A percentile compares a stretch with the other conserved stretches of the same genome.
Conservation (phyloP, 2,329 filamentous ascomycete genomes). For the Pseudopithomyces chartarum region DNA sequence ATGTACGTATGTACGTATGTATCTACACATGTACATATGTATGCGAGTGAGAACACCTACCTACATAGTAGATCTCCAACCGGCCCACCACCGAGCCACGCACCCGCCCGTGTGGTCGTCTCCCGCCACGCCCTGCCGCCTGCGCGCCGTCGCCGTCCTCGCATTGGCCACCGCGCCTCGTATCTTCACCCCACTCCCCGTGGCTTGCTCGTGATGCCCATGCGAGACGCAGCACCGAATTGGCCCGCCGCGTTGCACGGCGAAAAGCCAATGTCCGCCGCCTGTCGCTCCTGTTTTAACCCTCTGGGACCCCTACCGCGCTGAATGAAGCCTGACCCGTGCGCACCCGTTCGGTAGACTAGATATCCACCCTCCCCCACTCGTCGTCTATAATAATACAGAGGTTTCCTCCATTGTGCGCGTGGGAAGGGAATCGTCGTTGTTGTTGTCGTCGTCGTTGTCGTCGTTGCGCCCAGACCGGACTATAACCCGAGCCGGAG, state of each 20-base stretch:
- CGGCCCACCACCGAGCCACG: neutral
- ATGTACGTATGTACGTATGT: too few relatives aligned
- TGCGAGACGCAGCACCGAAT: conserved; percentile 12
- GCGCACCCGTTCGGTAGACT: too few relatives aligned
- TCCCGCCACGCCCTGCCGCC: conserved; percentile 1
- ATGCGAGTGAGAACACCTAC: too few relatives aligned
- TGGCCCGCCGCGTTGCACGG: neutral
- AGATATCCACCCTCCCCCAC: too few relatives aligned
- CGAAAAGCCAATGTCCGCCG: conserved; percentile 10
- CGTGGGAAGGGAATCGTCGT: too few relatives aligned
- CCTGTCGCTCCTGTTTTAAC: conserved; percentile 1
- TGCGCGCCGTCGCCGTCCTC: conserved; percentile 19
- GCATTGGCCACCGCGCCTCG: conserved; percentile 32
- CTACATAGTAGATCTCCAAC: too few relatives aligned
- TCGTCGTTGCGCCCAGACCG: too few relatives aligned
- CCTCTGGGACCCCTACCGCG: neutral
- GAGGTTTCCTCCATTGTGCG: neutral
- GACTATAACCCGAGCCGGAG: conserved; percentile 11
- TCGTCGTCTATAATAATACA: too few relatives aligned
- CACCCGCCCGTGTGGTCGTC: conserved; percentile 2
- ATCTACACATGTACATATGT: too few relatives aligned
- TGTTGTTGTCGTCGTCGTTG: too few relatives aligned
- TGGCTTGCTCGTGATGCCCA: conserved; percentile 22
- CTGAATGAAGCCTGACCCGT: too few relatives aligned
- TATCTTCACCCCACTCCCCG: conserved; percentile 37